These are phyloP conservation scores for Erysiphe neolycopersici DNA, from an alignment of 2,329 filamentous ascomycete genomes.

Conservation along the genomic window DNA sequence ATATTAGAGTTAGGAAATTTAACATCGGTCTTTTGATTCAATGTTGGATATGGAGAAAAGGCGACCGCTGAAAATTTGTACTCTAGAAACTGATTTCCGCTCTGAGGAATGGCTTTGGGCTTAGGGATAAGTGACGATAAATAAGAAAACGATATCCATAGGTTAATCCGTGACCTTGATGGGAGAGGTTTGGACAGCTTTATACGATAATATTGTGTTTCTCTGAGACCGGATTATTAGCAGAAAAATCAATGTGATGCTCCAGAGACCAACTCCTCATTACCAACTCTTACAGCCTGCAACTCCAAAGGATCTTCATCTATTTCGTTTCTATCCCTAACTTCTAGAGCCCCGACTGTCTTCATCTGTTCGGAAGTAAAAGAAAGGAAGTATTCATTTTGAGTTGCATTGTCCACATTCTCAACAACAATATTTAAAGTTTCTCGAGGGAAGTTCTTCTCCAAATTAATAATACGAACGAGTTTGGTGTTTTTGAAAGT, in stretches of 20 bases:
- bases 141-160: constrained; percentile 64
- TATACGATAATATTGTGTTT: constrained; percentile 63
- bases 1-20: constrained; percentile 58
- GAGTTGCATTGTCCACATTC: constrained; percentile 53
- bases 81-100: constrained; percentile 61
- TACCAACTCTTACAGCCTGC: constrained; percentile 37
- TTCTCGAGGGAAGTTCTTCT: constrained; percentile 79
- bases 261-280: constrained; percentile 22
- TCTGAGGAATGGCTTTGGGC: constrained; percentile 58
- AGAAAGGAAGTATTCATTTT: constrained; percentile 75
- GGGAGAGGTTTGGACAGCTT: constrained; percentile 50
- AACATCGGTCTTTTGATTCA: constrained; percentile 92
- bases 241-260: neutral
- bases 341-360: constrained; percentile 64
- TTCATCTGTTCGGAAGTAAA: constrained; percentile 54
- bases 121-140: constrained; percentile 57
- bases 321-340: constrained; percentile 68
- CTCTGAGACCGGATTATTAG: constrained; percentile 20
- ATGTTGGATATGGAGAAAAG: constrained; percentile 57
- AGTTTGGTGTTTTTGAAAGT: constrained; percentile 88
- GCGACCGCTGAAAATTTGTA: constrained; percentile 71
- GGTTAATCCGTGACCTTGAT: constrained; percentile 52
- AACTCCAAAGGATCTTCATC: constrained; percentile 39
- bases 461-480: constrained; percentile 68
- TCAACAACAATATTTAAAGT: constrained; percentile 83